Conservation (phyloP, 1,284 basidiomycete species). For the Fomitopsis pinicola region DNA sequence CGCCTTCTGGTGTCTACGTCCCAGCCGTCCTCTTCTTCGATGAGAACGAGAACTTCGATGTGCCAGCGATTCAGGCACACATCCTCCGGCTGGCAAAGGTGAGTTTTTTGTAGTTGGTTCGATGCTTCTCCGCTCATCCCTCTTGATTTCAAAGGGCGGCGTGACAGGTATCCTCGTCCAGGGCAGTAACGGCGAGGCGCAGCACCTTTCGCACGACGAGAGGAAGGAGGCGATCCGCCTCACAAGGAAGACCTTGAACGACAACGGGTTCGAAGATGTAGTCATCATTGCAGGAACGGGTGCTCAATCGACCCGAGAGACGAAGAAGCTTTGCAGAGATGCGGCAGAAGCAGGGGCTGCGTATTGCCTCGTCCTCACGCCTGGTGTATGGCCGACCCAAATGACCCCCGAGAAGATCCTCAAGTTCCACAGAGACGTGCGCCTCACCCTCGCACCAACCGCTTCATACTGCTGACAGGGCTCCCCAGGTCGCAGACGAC, state of each 20-base stretch:
- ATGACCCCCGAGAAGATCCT: constrained; percentile 62
- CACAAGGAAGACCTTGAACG: constrained; percentile 72
- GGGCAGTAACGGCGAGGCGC: constrained; percentile 76
- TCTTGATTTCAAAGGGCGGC: constrained; percentile 42
- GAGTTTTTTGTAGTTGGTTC: not conserved
- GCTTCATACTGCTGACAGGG: constrained; percentile 12
- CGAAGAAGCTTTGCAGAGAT: constrained; percentile 74
- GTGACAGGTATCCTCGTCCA: constrained; percentile 74
- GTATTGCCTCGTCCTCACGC: constrained; percentile 72
- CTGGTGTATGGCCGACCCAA: constrained; percentile 60
- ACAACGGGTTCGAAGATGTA: constrained; percentile 62
- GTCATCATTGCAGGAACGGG: constrained; percentile 86
- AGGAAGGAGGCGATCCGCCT: constrained; percentile 60
- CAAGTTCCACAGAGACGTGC: constrained; percentile 42
- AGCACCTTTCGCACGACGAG: constrained; percentile 71
- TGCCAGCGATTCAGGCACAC: constrained; percentile 55
- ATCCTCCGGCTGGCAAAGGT: constrained; percentile 66
- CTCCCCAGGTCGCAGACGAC: constrained; percentile 66
- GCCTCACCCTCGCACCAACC: not conserved
- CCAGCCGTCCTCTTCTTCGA: constrained; percentile 72
- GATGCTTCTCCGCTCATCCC: not conserved
- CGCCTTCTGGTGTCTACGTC: constrained; percentile 67
- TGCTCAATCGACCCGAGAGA: constrained; percentile 77
- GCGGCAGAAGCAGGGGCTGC: constrained; percentile 80
- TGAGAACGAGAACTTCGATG: constrained; percentile 61